Evolutionary conservation across 495 filamentous ascomycete genomes (phyloP).

Genomic region (Lasiosphaeriaceae sp.): DNA sequence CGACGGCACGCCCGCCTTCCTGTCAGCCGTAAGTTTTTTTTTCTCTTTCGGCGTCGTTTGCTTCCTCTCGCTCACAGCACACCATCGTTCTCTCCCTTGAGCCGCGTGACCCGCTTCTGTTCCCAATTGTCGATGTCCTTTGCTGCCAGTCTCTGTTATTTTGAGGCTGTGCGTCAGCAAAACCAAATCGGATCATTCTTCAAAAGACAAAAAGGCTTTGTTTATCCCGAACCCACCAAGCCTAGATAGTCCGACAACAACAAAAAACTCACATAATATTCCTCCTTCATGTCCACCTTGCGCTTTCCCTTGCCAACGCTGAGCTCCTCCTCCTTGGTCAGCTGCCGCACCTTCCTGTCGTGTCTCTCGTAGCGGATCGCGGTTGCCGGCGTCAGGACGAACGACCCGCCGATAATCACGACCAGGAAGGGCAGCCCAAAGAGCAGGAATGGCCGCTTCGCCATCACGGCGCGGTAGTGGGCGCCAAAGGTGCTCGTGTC

Average conservation of each 20-base stretch:
- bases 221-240: neutral
- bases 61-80: constrained; percentile 50
- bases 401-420: constrained; percentile 90
- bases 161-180: neutral
- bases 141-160: constrained; percentile 78
- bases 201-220: neutral
- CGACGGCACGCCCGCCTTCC: neutral
- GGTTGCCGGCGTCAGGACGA: constrained; percentile 89
- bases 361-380: constrained; percentile 90
- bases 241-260: too few relatives aligned
- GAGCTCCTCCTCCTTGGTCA: constrained; percentile 80
- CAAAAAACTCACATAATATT: constrained; percentile 80
- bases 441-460: constrained; percentile 79
- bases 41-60: neutral
- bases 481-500: constrained; percentile 63
- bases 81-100: constrained; percentile 87
- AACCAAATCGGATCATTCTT: neutral
- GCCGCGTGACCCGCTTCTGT: constrained; percentile 82
- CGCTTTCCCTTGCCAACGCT: constrained; percentile 68
- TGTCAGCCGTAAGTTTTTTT: neutral
- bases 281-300: constrained; percentile 76
- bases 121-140: constrained; percentile 97
- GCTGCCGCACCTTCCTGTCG: constrained; percentile 76
- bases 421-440: constrained; percentile 94
- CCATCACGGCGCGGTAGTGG: constrained; percentile 66